Percentiles rank a stretch among this genome's conserved stretches.
Conservation (phyloP, 768 basidiomycete genomes). For the Porpolomopsis calyptriformis region DNA sequence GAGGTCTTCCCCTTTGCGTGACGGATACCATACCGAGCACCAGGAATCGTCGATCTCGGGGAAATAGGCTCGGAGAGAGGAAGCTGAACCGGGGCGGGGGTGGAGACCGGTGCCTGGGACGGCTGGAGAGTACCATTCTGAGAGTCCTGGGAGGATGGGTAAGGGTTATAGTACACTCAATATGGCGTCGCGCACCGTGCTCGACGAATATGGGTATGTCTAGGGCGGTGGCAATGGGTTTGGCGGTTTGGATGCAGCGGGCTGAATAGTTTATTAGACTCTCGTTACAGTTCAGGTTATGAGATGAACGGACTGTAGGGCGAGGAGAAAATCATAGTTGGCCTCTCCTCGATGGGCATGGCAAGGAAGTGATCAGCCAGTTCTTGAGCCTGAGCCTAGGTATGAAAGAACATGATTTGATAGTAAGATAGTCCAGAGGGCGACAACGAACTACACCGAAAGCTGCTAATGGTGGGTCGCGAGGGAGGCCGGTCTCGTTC, state of each 20-base stretch:
- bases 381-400: slow-evolving; percentile 62
- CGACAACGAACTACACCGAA: slow-evolving; percentile 46
- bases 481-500: slow-evolving; percentile 53
- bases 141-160: slow-evolving; percentile 35
- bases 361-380: slow-evolving; percentile 53
- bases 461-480: slow-evolving; percentile 65
- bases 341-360: slow-evolving; percentile 54
- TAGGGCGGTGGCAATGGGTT: slow-evolving; percentile 52
- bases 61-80: slow-evolving; percentile 43
- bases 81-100: slow-evolving; percentile 56
- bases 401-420: background rate
- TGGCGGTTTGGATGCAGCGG: slow-evolving; percentile 77
- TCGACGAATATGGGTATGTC: slow-evolving; percentile 66
- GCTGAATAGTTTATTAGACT: slow-evolving; percentile 31
- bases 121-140: slow-evolving; percentile 75
- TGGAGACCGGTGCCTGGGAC: slow-evolving; percentile 58
- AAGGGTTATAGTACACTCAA: background rate
- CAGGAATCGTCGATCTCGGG: slow-evolving; percentile 54
- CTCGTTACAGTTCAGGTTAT: background rate
- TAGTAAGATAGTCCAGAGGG: background rate
- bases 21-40: slow-evolving; percentile 55
- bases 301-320: slow-evolving; percentile 54
- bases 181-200: slow-evolving; percentile 40
- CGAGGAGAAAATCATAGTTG: slow-evolving; percentile 75
- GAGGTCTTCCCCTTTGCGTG: slow-evolving; percentile 65